Conservation (phyloP, 495 filamentous ascomycete species). For the Aspergillus homomorphus region DNA sequence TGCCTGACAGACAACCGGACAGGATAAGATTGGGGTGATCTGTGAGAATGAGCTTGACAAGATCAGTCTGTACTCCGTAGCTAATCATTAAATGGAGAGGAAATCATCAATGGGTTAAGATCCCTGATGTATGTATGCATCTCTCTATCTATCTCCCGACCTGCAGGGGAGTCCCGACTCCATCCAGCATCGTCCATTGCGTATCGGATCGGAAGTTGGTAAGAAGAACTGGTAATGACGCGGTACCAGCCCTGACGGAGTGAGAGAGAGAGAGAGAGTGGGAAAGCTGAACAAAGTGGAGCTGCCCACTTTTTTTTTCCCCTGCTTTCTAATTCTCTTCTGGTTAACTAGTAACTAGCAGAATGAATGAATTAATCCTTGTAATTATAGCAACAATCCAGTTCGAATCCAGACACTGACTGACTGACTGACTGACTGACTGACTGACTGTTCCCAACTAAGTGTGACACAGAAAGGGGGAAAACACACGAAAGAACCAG, state of each 20-base stretch:
- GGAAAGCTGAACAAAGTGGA: too few species aligned
- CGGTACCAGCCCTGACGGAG: background rate
- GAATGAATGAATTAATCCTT: background rate
- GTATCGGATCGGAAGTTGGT: background rate
- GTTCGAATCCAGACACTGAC: background rate
- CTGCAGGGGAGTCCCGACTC: too few species aligned
- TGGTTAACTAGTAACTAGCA: background rate
- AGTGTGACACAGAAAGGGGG: background rate
- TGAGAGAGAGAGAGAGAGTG: too few species aligned
- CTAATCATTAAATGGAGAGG: too few species aligned
- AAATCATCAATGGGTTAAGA: too few species aligned
- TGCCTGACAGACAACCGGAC: background rate
- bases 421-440: background rate
- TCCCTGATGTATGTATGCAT: too few species aligned
- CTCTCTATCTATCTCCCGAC: too few species aligned
- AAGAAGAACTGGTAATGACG: background rate
- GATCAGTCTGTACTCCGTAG: too few species aligned
- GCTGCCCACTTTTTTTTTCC: background rate
- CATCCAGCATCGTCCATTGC: too few species aligned
- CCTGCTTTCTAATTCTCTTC: background rate
- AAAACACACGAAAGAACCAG: too few species aligned
- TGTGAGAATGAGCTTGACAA: background rate
- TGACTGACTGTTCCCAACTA: too few species aligned
- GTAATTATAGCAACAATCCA: slow-evolving; percentile 3
- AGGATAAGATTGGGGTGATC: too few species aligned